Percentiles rank a stretch among this genome's conserved stretches.
These are phyloP conservation scores for Echria macrotheca DNA, from an alignment of 495 filamentous ascomycete species.

Conservation along the genomic window DNA sequence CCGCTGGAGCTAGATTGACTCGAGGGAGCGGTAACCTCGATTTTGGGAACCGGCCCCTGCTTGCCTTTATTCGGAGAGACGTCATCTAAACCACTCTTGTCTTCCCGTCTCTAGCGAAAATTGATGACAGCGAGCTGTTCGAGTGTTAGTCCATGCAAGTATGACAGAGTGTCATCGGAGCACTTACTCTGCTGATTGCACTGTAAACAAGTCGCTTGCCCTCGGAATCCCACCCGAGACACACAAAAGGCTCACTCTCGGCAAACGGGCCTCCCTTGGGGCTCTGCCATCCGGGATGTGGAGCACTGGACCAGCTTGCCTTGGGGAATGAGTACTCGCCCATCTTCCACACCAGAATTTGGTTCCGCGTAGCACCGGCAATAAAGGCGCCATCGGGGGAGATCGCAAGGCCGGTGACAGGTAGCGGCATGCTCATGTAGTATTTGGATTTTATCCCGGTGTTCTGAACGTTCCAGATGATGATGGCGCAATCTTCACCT, in stretches of 20 bases:
- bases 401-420: slow-evolving; percentile 60
- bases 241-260: slow-evolving; percentile 46
- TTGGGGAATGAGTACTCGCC: slow-evolving; percentile 59
- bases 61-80: too few species aligned
- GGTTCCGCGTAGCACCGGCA: slow-evolving; percentile 60
- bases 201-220: slow-evolving; percentile 71
- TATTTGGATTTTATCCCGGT: slow-evolving; percentile 50
- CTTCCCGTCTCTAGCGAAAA: slow-evolving; percentile 29
- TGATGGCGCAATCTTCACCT: slow-evolving; percentile 59
- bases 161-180: not conserved
- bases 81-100: too few species aligned
- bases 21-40: too few species aligned
- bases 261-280: slow-evolving; percentile 40
- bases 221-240: slow-evolving; percentile 70
- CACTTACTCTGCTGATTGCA: slow-evolving; percentile 60
- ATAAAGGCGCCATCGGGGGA: slow-evolving; percentile 68
- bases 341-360: slow-evolving; percentile 66
- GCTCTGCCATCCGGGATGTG: slow-evolving; percentile 46
- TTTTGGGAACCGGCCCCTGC: too few species aligned
- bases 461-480: slow-evolving; percentile 62
- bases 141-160: slow-evolving; percentile 11
- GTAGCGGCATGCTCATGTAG: slow-evolving; percentile 52
- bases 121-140: slow-evolving; percentile 44
- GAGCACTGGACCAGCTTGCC: slow-evolving; percentile 53
- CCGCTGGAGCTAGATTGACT: too few species aligned